These are phyloP conservation scores for Isochrysis galbana DNA, from an alignment of 78 protist genomes.

Conservation along the genomic window DNA sequence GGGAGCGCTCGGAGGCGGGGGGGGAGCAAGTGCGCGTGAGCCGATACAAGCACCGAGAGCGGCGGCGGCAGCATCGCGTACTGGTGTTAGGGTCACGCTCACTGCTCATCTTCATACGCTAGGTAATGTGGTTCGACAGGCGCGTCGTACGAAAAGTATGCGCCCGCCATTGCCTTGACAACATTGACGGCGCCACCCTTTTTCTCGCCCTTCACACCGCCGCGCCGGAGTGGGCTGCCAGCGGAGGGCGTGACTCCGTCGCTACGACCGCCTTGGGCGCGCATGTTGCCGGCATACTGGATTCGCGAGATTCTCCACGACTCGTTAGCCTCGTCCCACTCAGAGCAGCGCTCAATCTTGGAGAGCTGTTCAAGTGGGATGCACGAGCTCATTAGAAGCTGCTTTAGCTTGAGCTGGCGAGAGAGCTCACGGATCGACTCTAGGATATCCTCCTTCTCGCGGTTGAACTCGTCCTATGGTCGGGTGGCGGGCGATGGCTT, in stretches of 20 bases:
- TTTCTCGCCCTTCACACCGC: not conserved
- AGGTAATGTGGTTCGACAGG: too few relatives aligned
- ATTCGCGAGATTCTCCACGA: conserved; percentile 17
- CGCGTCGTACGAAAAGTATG: not conserved
- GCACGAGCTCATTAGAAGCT: conserved; percentile 19
- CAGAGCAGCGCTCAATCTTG: conserved; percentile 33
- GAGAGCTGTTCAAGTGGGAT: conserved; percentile 45
- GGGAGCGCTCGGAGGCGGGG: too few relatives aligned
- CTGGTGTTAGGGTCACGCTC: too few relatives aligned
- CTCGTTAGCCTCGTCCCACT: conserved; percentile 32
- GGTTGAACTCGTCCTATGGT: conserved; percentile 43
- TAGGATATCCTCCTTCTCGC: conserved; percentile 54
- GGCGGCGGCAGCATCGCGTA: too few relatives aligned
- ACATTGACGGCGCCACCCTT: not conserved
- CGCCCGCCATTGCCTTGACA: not conserved
- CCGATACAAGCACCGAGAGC: too few relatives aligned
- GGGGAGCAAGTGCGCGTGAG: too few relatives aligned
- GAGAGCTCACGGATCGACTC: conserved; percentile 65
- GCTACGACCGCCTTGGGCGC: not conserved
- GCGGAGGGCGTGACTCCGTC: not conserved
- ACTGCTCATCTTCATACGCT: too few relatives aligned
- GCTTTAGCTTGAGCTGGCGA: conserved; percentile 43
- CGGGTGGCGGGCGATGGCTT: too few relatives aligned
- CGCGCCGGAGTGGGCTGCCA: not conserved
- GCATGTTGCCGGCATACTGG: not conserved